These are phyloP conservation scores for Rhytidiadelphus loreus DNA, from an alignment of 225 moss, liverwort and hornwort genomes.

Conservation along the genomic window DNA sequence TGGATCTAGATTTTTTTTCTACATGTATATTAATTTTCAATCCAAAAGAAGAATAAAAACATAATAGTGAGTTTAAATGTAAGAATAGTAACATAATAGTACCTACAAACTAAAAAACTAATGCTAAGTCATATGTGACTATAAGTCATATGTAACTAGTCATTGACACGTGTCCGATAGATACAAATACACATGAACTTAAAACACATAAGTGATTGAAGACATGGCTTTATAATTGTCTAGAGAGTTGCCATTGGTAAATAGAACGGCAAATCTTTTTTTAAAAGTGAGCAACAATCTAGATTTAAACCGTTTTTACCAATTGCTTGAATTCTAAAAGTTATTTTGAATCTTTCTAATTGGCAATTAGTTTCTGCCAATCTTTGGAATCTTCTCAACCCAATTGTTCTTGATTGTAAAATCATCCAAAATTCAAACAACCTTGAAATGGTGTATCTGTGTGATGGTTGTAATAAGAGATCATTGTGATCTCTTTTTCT, in stretches of 20 bases:
- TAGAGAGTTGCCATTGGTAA: not conserved
- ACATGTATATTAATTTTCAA: rapidly evolving
- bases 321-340: not conserved
- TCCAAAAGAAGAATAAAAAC: not conserved
- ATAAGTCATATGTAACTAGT: rapidly evolving
- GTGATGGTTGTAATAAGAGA: no score
- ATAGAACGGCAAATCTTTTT: not conserved
- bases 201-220: not conserved
- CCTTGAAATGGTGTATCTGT: no score
- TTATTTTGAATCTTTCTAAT: not conserved
- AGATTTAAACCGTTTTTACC: not conserved
- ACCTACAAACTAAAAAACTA: not conserved
- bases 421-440: no score
- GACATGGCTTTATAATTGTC: not conserved
- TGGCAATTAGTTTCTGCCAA: not conserved
- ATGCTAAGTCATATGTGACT: not conserved
- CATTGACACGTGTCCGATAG: not conserved
- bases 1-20: not conserved
- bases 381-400: no score
- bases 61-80: no score
- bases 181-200: not conserved
- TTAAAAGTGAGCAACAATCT: not conserved
- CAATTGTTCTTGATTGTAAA: no score
- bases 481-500: not conserved
- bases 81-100: not conserved